A percentile compares a stretch with the other conserved stretches of the same genome.
Evolutionary conservation across 2,329 filamentous ascomycete genomes (phyloP).

Genomic region (Hypoxylon sp.): DNA sequence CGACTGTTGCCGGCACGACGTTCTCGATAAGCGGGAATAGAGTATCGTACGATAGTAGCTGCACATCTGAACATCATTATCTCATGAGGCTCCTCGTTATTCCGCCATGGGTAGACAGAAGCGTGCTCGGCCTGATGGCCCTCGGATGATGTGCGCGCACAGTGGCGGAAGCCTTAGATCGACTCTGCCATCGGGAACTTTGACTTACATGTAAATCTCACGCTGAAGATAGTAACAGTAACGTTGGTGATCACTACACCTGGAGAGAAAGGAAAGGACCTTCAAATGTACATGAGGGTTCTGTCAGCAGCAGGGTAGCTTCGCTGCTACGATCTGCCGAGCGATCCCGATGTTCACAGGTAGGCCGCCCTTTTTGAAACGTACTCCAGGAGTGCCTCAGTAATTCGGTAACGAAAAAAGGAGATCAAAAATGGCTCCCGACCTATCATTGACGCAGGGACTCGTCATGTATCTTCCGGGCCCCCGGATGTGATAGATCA

Average conservation of each 20-base stretch:
- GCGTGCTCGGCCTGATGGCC: background rate
- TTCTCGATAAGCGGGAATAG: background rate
- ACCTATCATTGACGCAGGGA: background rate
- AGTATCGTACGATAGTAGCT: background rate
- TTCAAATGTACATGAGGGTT: background rate
- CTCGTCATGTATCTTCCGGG: background rate
- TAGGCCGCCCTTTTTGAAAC: background rate
- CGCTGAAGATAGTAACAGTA: background rate
- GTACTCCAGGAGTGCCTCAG: background rate
- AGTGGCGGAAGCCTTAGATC: background rate
- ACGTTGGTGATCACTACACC: background rate
- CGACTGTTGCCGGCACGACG: background rate
- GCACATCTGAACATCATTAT: background rate
- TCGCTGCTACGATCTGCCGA: background rate
- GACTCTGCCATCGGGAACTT: background rate
- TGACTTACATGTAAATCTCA: background rate
- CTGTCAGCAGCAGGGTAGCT: background rate
- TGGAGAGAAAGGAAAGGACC: background rate
- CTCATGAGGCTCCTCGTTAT: background rate
- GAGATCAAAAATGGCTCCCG: background rate
- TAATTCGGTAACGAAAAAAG: background rate
- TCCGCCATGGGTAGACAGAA: background rate
- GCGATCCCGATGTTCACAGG: background rate
- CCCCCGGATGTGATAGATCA: background rate
- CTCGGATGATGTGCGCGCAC: background rate